Percentiles rank a stretch among this genome's conserved stretches.
phyloP scores from a whole-genome alignment of 2,329 filamentous ascomycete species.

The Chaetomium strumarium region DNA sequence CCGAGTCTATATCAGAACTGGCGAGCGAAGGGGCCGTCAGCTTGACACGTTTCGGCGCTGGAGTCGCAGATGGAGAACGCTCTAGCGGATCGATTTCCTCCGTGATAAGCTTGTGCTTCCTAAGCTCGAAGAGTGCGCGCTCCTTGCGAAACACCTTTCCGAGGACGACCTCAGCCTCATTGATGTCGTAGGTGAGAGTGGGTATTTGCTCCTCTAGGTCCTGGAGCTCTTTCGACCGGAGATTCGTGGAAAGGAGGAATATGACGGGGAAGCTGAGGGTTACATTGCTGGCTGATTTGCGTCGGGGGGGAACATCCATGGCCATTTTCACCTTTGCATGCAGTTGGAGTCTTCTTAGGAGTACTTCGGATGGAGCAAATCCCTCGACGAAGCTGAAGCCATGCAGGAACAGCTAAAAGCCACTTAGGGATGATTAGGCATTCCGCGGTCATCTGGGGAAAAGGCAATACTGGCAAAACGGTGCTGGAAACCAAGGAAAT shows the following conservation, averaged over 20 bases:
- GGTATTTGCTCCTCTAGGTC: constrained; percentile 59
- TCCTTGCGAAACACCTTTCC: constrained; percentile 65
- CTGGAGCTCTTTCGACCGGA: constrained; percentile 57
- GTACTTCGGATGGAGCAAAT: background rate
- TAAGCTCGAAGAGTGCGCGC: constrained; percentile 72
- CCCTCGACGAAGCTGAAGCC: background rate
- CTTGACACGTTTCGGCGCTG: constrained; percentile 30
- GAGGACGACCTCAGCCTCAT: constrained; percentile 67
- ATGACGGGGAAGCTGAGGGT: constrained; percentile 52
- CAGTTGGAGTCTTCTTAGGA: background rate
- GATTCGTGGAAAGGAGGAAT: constrained; percentile 66
- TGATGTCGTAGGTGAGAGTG: constrained; percentile 62
- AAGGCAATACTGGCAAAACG: too few relatives aligned
- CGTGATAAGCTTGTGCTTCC: constrained; percentile 57
- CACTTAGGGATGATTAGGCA: background rate
- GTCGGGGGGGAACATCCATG: background rate
- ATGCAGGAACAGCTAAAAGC: background rate
- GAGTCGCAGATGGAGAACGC: constrained; percentile 14
- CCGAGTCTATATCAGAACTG: constrained; percentile 23
- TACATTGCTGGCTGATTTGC: constrained; percentile 21
- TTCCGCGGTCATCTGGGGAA: background rate
- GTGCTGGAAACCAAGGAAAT: too few relatives aligned
- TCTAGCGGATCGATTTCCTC: constrained; percentile 36
- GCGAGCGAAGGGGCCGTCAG: constrained; percentile 8
- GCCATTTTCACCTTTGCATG: background rate